These are phyloP conservation scores for Nicotiana rustica DNA, from an alignment of 305 asterid genomes.

Conservation along the genomic window DNA sequence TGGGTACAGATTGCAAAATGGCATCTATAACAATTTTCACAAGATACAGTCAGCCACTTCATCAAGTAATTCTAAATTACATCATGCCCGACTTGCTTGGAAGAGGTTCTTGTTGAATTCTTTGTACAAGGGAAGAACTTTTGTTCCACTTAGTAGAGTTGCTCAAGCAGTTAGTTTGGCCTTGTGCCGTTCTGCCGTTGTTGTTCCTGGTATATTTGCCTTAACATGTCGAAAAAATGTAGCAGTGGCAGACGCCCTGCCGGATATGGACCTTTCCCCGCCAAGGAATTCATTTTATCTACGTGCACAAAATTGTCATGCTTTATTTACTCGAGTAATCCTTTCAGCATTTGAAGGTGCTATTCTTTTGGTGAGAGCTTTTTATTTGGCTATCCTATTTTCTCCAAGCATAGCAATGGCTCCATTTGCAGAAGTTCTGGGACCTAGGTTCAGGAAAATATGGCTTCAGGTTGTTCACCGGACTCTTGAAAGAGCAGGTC, in stretches of 20 bases:
- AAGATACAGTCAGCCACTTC: slow-evolving; percentile 56
- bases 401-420: slow-evolving; percentile 88
- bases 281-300: slow-evolving; percentile 59
- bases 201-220: slow-evolving; percentile 77
- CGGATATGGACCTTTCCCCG: slow-evolving; percentile 49
- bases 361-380: slow-evolving; percentile 68
- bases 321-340: slow-evolving; percentile 52
- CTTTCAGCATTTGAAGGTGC: slow-evolving; percentile 58
- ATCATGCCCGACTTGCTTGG: slow-evolving; percentile 67
- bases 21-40: slow-evolving; percentile 36
- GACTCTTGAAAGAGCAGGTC: slow-evolving; percentile 95
- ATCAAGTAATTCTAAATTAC: slow-evolving; percentile 51
- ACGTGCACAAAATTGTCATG: slow-evolving; percentile 74
- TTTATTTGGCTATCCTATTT: slow-evolving; percentile 68
- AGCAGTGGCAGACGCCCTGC: slow-evolving; percentile 63
- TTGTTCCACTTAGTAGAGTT: slow-evolving; percentile 53
- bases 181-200: slow-evolving; percentile 63
- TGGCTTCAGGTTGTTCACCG: slow-evolving; percentile 91
- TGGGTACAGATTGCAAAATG: slow-evolving; percentile 41
- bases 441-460: slow-evolving; percentile 68
- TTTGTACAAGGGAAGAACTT: slow-evolving; percentile 42
- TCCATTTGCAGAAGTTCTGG: slow-evolving; percentile 87
- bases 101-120: slow-evolving; percentile 56
- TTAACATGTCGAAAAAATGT: slow-evolving; percentile 59
- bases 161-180: slow-evolving; percentile 91